Evolutionary conservation across 2,329 filamentous ascomycete species (phyloP).

Genomic region (Colletotrichum somersetense): DNA sequence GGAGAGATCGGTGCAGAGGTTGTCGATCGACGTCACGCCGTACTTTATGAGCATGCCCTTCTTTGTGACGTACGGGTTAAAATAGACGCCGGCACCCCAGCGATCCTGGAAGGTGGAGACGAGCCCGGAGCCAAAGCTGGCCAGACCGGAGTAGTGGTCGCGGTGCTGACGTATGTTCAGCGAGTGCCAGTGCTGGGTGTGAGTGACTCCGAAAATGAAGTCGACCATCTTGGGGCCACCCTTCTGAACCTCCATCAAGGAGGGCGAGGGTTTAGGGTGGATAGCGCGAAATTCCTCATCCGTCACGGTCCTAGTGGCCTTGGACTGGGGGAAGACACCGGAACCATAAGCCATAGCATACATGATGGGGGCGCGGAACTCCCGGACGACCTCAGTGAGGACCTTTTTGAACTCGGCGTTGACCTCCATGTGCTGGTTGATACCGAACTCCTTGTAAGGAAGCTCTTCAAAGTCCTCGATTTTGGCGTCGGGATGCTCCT

Average conservation of each 20-base stretch:
- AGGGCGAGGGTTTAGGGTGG: conserved; percentile 85
- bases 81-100: conserved; percentile 95
- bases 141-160: conserved; percentile 90
- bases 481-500: conserved; percentile 56
- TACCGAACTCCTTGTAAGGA: conserved; percentile 76
- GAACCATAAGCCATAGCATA: conserved; percentile 99
- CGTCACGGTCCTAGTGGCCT: conserved; percentile 62
- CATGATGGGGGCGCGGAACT: conserved; percentile 92
- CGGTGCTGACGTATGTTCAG: conserved; percentile 90
- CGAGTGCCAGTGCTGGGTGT: conserved; percentile 96
- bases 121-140: conserved; percentile 84
- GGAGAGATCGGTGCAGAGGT: conserved; percentile 85
- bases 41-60: conserved; percentile 99
- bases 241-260: conserved; percentile 86
- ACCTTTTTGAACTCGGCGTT: conserved; percentile 96
- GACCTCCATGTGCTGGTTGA: conserved; percentile 96
- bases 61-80: conserved; percentile 94
- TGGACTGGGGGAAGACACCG: conserved; percentile 88
- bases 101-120: conserved; percentile 89
- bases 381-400: conserved; percentile 86
- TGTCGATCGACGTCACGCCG: conserved; percentile 94
- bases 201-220: conserved; percentile 95
- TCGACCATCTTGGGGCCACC: conserved; percentile 97
- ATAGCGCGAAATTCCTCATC: conserved; percentile 72
- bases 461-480: conserved; percentile 61